Evolutionary conservation across 129 eudicot genomes (phyloP).

Genomic region (Smallanthus sonchifolius): DNA sequence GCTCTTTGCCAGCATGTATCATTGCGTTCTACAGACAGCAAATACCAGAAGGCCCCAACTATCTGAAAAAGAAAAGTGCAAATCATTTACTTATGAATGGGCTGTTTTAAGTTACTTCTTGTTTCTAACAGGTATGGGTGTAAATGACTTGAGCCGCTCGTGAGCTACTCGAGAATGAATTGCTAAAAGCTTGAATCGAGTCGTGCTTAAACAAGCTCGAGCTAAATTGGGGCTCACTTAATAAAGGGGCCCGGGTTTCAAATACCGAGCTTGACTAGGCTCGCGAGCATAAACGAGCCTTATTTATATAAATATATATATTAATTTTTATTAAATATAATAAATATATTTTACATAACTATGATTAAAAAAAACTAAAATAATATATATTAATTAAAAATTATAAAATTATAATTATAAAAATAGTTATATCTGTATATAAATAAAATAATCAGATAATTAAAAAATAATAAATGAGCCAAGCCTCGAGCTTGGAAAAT

Average conservation of each 20-base stretch:
- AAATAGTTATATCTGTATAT: too few species aligned
- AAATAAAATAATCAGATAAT: too few species aligned
- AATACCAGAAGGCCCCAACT: constrained; percentile 96
- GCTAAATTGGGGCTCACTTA: neutral
- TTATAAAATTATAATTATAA: too few species aligned
- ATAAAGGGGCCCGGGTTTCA: neutral
- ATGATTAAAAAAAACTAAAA: too few species aligned
- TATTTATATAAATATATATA: too few species aligned
- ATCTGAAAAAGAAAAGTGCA: constrained; percentile 48
- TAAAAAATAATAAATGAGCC: neutral
- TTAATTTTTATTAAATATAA: too few species aligned
- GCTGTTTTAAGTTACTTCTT: neutral
- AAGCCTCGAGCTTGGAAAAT: too few species aligned
- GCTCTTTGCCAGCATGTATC: constrained; percentile 90
- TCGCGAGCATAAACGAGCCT: neutral
- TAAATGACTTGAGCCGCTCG: neutral
- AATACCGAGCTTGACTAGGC: neutral
- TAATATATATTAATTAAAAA: too few species aligned
- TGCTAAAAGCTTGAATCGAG: neutral
- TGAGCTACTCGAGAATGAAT: neutral
- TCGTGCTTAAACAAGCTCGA: neutral
- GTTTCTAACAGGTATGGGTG: neutral
- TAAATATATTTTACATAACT: too few species aligned
- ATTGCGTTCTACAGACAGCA: constrained; percentile 74
- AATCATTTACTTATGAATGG: neutral